phyloP scores from a whole-genome alignment of 2,329 filamentous ascomycete species.

The Cucurbitaria berberidis region DNA sequence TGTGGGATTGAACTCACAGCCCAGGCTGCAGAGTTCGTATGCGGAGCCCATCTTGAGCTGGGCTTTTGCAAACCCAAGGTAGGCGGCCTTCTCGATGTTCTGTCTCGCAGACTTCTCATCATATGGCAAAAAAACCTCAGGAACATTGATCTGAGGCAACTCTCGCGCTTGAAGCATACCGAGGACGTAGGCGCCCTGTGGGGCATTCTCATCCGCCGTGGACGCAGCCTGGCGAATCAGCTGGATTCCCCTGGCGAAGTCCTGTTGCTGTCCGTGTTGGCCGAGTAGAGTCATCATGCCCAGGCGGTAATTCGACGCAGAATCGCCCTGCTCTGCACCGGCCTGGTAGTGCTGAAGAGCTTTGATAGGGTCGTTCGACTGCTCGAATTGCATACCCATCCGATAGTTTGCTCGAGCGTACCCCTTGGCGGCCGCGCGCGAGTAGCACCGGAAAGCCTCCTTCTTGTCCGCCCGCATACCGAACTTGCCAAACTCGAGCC shows the following conservation, averaged over 20 bases:
- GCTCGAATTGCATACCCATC: constrained; percentile 98
- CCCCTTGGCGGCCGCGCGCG: constrained; percentile 81
- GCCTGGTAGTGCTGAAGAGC: constrained; percentile 89
- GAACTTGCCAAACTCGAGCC: constrained; percentile 98
- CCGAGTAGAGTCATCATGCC: constrained; percentile 98
- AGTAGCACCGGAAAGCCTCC: constrained; percentile 88
- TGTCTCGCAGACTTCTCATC: constrained; percentile 77
- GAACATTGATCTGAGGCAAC: constrained; percentile 86
- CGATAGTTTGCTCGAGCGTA: constrained; percentile 92
- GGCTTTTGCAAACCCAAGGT: constrained; percentile 92
- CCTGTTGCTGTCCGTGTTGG: constrained; percentile 87
- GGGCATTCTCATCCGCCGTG: constrained; percentile 92
- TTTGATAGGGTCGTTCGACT: constrained; percentile 88
- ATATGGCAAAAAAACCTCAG: constrained; percentile 71
- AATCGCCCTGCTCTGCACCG: constrained; percentile 81
- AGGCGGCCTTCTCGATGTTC: constrained; percentile 96
- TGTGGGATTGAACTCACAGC: constrained; percentile 92
- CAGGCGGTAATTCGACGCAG: constrained; percentile 82
- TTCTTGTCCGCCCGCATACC: constrained; percentile 89
- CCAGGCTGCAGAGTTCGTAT: constrained; percentile 91
- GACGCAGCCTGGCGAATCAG: constrained; percentile 84
- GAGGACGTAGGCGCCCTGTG: constrained; percentile 92
- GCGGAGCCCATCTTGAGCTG: constrained; percentile 97
- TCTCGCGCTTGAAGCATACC: constrained; percentile 93
- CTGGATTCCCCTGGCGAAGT: constrained; percentile 77